Evolutionary conservation across 2,329 filamentous ascomycete genomes (phyloP).

Genomic region (Teratosphaeria destructans): DNA sequence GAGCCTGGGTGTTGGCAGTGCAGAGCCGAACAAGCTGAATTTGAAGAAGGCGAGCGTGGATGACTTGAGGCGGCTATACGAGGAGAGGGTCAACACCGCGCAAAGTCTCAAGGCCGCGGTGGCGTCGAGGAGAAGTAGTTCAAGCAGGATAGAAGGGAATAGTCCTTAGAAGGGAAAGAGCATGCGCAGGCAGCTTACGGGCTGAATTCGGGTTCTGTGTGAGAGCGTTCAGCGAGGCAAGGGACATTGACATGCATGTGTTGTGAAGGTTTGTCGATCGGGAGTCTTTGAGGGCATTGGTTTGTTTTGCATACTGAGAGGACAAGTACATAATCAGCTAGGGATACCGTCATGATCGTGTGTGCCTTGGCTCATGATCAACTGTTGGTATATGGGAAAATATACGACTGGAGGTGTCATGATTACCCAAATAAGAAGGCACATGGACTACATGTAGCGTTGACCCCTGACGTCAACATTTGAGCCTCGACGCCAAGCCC

Average conservation of each 20-base stretch:
- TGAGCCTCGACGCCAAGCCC: background rate
- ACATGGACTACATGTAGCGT: background rate
- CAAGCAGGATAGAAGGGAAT: background rate
- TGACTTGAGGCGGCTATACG: conserved; percentile 37
- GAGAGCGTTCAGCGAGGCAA: background rate
- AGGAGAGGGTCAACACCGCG: conserved; percentile 35
- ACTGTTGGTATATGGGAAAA: no score
- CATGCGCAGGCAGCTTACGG: background rate
- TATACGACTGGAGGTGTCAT: background rate
- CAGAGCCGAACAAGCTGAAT: conserved; percentile 28
- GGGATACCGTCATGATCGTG: no score
- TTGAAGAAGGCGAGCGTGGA: conserved; percentile 38
- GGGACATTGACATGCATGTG: background rate
- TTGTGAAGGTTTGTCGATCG: background rate
- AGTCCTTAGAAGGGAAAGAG: background rate
- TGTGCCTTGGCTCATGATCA: no score
- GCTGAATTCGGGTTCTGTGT: background rate
- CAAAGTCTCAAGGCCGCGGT: conserved; percentile 8
- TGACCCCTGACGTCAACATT: background rate
- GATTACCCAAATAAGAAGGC: background rate
- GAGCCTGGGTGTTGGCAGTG: conserved; percentile 2
- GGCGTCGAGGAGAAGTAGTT: background rate
- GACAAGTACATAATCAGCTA: background rate
- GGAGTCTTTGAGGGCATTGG: background rate
- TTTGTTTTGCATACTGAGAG: background rate